Percentiles rank a stretch among this genome's conserved stretches.
These are phyloP conservation scores for Neophaeococcomyces mojaviensis DNA, from an alignment of 2,329 filamentous ascomycete genomes.

Conservation along the genomic window DNA sequence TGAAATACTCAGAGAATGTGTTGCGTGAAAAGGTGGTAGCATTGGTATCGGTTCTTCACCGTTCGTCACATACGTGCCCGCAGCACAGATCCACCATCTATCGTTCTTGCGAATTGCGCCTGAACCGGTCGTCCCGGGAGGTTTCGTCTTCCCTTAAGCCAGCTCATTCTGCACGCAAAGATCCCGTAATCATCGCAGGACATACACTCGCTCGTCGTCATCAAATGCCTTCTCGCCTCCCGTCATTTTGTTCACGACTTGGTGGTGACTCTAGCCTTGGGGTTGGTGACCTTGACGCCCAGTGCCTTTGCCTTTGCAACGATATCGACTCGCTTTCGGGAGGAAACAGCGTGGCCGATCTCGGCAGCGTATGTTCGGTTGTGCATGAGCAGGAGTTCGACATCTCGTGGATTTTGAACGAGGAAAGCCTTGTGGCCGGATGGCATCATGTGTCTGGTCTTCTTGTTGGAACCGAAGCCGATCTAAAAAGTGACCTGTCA, in stretches of 20 bases:
- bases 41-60: conserved; percentile 2
- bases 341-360: conserved; percentile 97
- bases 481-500: conserved; percentile 54
- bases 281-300: conserved; percentile 99
- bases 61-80: background rate
- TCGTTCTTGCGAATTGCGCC: conserved; percentile 1
- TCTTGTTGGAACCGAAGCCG: conserved; percentile 98
- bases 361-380: conserved; percentile 98
- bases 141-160: background rate
- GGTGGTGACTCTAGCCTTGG: conserved; percentile 97
- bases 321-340: conserved; percentile 97
- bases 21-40: background rate
- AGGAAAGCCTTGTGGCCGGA: conserved; percentile 99
- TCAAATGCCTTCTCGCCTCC: background rate
- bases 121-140: background rate
- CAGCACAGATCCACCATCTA: background rate
- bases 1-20: background rate
- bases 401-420: conserved; percentile 91
- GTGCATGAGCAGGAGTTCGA: conserved; percentile 99
- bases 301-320: conserved; percentile 94
- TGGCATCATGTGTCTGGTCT: conserved; percentile 97
- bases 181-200: background rate
- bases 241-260: conserved; percentile 53
- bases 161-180: background rate
- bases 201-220: background rate